Conservation (phyloP, 2,329 filamentous ascomycete species). For the Fusarium avenaceum region DNA sequence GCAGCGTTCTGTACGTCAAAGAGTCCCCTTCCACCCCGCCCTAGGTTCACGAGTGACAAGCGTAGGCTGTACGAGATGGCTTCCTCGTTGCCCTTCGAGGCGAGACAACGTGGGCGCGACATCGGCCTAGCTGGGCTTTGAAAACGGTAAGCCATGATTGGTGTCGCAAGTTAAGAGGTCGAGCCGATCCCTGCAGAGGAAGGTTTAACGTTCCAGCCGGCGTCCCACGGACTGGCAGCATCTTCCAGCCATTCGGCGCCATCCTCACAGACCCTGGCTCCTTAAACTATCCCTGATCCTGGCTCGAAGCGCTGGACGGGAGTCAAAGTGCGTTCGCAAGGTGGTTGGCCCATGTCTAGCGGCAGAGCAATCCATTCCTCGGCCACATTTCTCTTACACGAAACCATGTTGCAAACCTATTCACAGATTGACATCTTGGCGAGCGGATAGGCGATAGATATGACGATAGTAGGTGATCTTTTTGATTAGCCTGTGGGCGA, state of each 20-base stretch:
- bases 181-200: slow-evolving; percentile 42
- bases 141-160: slow-evolving; percentile 52
- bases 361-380: slow-evolving; percentile 40
- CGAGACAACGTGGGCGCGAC: slow-evolving; percentile 47
- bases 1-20: slow-evolving; percentile 49
- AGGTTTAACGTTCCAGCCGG: slow-evolving; percentile 50
- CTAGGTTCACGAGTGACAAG: slow-evolving; percentile 30
- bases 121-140: slow-evolving; percentile 51
- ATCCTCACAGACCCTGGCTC: slow-evolving; percentile 32
- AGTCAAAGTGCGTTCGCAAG: slow-evolving; percentile 42
- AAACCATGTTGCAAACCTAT: slow-evolving; percentile 54
- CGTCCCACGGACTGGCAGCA: slow-evolving; percentile 44
- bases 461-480: slow-evolving; percentile 20
- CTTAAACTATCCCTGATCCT: slow-evolving; percentile 25
- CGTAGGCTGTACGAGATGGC: slow-evolving; percentile 32
- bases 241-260: slow-evolving; percentile 46
- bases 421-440: slow-evolving; percentile 43
- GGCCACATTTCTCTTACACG: slow-evolving; percentile 55
- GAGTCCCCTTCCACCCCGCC: slow-evolving; percentile 13
- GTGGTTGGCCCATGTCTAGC: slow-evolving; percentile 44
- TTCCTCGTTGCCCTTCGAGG: slow-evolving; percentile 29
- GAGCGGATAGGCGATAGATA: slow-evolving; percentile 45
- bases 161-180: slow-evolving; percentile 44
- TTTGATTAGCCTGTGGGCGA: slow-evolving; percentile 36
- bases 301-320: slow-evolving; percentile 25